Conservation (phyloP, 2,329 filamentous ascomycete genomes). For the Lecanicillium sp. region DNA sequence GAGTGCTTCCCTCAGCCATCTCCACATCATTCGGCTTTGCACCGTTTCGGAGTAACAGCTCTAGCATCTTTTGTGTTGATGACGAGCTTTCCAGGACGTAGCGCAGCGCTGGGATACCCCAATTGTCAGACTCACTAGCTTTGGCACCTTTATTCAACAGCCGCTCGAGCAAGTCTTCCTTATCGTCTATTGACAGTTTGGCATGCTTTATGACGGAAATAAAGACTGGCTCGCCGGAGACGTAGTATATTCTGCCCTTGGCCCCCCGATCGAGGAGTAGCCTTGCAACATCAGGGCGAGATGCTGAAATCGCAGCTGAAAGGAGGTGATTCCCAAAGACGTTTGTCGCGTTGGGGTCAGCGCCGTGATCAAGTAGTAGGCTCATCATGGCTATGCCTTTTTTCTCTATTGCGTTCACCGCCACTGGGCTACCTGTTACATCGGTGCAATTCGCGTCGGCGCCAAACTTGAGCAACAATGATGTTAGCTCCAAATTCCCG, state of each 20-base stretch:
- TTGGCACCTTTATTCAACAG: constrained; percentile 27
- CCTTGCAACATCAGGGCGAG: no score
- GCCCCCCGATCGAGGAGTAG: no score
- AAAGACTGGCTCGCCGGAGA: constrained; percentile 22
- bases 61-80: constrained; percentile 13
- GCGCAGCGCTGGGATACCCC: constrained; percentile 3
- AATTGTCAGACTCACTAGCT: constrained; percentile 18
- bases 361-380: constrained; percentile 24
- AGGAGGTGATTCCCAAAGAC: not conserved
- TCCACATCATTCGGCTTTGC: constrained; percentile 16
- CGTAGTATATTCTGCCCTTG: constrained; percentile 11
- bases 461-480: no score
- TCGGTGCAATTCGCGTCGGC: no score
- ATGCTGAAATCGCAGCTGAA: not conserved
- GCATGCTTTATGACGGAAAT: constrained; percentile 20
- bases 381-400: not conserved
- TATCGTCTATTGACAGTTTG: constrained; percentile 16
- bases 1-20: constrained; percentile 19
- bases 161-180: constrained; percentile 16
- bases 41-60: constrained; percentile 19
- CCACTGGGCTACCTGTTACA: not conserved
- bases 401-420: not conserved
- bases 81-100: no score
- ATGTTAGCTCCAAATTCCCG: not conserved
- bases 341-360: constrained; percentile 20